These are phyloP conservation scores for Colletotrichum gigasporum DNA, from an alignment of 2,329 filamentous ascomycete genomes.

Conservation along the genomic window DNA sequence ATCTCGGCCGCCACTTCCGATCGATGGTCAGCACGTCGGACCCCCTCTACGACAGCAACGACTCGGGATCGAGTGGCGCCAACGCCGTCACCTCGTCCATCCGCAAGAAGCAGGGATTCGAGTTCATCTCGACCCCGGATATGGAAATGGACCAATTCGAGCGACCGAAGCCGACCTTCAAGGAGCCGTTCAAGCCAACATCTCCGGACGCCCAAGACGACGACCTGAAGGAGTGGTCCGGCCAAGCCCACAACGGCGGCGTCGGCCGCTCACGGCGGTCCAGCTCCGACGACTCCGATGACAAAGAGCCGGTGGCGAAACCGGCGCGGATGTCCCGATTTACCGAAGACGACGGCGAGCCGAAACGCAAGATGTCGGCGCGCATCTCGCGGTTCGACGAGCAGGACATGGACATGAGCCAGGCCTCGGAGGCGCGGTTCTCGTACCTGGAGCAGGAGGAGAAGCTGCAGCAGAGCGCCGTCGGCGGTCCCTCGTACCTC, in stretches of 20 bases:
- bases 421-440: constrained; percentile 27
- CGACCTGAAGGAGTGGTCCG: not conserved
- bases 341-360: constrained; percentile 1
- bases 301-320: not conserved
- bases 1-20: constrained; percentile 39
- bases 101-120: constrained; percentile 25
- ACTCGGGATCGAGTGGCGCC: not conserved
- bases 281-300: not conserved
- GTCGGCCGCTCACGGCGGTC: not conserved
- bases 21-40: constrained; percentile 26
- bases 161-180: constrained; percentile 2
- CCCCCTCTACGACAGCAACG: not conserved
- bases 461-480: constrained; percentile 6
- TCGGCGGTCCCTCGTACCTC: constrained; percentile 5
- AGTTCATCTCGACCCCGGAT: not conserved
- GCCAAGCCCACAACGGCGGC: not conserved
- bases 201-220: not conserved
- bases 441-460: constrained; percentile 29
- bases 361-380: constrained; percentile 21
- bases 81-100: constrained; percentile 10
- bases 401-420: constrained; percentile 21
- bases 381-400: constrained; percentile 24
- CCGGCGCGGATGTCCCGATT: not conserved
- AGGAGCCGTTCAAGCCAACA: not conserved
- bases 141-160: constrained; percentile 28